phyloP scores from a whole-genome alignment of 306 rosid genomes.

The Glycine latifolia region DNA sequence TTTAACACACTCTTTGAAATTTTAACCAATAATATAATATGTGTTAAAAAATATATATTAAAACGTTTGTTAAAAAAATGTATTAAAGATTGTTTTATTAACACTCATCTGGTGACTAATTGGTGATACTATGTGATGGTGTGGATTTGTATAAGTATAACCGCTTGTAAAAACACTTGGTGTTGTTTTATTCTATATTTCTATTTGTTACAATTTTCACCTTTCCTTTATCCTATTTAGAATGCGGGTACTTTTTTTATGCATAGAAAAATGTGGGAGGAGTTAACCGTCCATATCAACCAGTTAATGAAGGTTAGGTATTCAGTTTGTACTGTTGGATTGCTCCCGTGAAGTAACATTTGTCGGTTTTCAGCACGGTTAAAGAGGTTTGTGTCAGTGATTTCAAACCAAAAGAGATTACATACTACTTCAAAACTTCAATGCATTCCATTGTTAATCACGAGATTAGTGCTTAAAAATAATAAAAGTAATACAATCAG shows the following conservation, averaged over 20 bases:
- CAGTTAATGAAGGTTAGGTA: slow-evolving; percentile 40
- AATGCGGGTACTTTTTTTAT: not conserved
- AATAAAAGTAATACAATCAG: slow-evolving; percentile 1
- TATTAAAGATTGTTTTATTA: no score
- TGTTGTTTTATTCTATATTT: not conserved
- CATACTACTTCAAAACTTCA: not conserved
- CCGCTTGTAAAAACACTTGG: not conserved
- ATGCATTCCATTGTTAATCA: slow-evolving; percentile 8
- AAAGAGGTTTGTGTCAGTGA: not conserved
- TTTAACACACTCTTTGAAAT: no score
- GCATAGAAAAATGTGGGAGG: slow-evolving; percentile 22
- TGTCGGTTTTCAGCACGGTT: slow-evolving; percentile 34
- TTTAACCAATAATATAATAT: no score
- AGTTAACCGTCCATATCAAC: slow-evolving; percentile 47
- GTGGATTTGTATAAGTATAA: not conserved
- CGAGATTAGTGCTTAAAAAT: not conserved
- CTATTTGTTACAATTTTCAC: slow-evolving; percentile 22
- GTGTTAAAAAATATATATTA: no score
- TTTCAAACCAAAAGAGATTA: not conserved
- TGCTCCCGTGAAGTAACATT: slow-evolving; percentile 50
- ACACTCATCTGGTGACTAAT: no score
- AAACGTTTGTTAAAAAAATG: no score
- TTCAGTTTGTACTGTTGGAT: slow-evolving; percentile 49
- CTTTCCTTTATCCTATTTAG: not conserved
- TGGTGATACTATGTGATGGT: not conserved